These are phyloP conservation scores for Daldinia sp. DNA, from an alignment of 2,329 filamentous ascomycete species.

Conservation along the genomic window DNA sequence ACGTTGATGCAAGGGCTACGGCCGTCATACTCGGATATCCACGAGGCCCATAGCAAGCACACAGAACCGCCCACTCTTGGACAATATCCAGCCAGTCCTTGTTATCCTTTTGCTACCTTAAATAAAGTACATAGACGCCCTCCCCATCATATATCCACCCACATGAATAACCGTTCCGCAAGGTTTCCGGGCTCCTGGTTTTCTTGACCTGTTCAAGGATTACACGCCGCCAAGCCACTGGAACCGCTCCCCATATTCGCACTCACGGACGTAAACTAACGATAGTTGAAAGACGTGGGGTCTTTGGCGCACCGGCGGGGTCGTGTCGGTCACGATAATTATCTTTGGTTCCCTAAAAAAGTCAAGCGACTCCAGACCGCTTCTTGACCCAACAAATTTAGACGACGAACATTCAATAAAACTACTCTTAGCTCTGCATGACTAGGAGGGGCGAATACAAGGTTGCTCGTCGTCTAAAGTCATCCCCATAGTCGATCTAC, in stretches of 20 bases:
- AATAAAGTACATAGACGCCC: constrained; percentile 6
- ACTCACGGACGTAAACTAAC: constrained; percentile 18
- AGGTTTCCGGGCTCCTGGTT: constrained; percentile 14
- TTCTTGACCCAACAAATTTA: constrained; percentile 44
- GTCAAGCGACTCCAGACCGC: constrained; percentile 47
- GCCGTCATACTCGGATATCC: constrained; percentile 26
- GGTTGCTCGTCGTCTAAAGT: constrained; percentile 21
- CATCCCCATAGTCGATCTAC: constrained; percentile 20
- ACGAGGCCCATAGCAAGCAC: constrained; percentile 21
- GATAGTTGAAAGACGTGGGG: constrained; percentile 37
- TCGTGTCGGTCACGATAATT: constrained; percentile 46
- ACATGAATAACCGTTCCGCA: constrained; percentile 13
- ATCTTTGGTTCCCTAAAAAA: constrained; percentile 38
- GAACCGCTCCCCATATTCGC: constrained; percentile 29
- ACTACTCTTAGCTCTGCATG: constrained; percentile 27
- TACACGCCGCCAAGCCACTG: constrained; percentile 13
- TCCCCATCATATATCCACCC: constrained; percentile 8
- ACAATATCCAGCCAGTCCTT: constrained; percentile 7
- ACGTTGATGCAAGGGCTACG: constrained; percentile 40
- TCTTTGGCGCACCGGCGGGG: constrained; percentile 41
- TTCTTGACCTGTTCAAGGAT: constrained; percentile 21
- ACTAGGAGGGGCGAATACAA: constrained; percentile 21
- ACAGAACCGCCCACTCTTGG: constrained; percentile 12
- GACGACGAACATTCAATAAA: constrained; percentile 38
- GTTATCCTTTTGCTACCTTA: neutral